Evolutionary conservation across 2,329 filamentous ascomycete genomes (phyloP).

Genomic region (Talaromyces sp.): DNA sequence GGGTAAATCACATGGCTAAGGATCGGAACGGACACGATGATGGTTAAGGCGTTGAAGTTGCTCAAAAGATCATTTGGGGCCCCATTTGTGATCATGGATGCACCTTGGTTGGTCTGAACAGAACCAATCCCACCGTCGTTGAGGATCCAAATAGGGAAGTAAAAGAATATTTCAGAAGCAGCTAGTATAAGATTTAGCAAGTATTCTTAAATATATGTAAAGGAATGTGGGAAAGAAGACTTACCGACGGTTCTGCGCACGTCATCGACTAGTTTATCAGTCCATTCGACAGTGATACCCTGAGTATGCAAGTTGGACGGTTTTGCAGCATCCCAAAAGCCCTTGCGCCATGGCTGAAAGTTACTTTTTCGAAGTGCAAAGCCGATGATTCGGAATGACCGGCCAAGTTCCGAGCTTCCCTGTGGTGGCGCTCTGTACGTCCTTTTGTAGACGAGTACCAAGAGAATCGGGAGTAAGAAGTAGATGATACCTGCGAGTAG

Average conservation of each 20-base stretch:
- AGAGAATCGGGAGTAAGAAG: constrained; percentile 29
- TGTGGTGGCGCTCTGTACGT: constrained; percentile 26
- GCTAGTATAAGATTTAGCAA: constrained; percentile 15
- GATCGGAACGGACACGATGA: constrained; percentile 44
- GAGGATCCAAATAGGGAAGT: constrained; percentile 33
- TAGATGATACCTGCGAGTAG: constrained; percentile 24
- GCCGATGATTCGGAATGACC: constrained; percentile 28
- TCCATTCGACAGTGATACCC: constrained; percentile 25
- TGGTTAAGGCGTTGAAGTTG: constrained; percentile 49
- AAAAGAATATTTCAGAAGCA: constrained; percentile 28
- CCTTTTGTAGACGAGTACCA: constrained; percentile 27
- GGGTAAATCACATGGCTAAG: constrained; percentile 49
- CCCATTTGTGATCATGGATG: constrained; percentile 46
- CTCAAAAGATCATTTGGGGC: constrained; percentile 48
- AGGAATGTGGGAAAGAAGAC: background rate
- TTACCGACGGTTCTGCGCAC: constrained; percentile 23
- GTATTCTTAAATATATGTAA: background rate
- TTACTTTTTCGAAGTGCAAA: constrained; percentile 29
- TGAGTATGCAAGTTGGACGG: constrained; percentile 23
- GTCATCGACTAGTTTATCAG: constrained; percentile 31
- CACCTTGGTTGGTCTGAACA: constrained; percentile 45
- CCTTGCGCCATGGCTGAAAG: constrained; percentile 24
- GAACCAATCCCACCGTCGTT: constrained; percentile 48
- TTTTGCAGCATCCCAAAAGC: constrained; percentile 30
- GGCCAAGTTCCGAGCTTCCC: constrained; percentile 27